Conservation (phyloP, 352 stramenopile species). For the Globisporangium yorkense region DNA sequence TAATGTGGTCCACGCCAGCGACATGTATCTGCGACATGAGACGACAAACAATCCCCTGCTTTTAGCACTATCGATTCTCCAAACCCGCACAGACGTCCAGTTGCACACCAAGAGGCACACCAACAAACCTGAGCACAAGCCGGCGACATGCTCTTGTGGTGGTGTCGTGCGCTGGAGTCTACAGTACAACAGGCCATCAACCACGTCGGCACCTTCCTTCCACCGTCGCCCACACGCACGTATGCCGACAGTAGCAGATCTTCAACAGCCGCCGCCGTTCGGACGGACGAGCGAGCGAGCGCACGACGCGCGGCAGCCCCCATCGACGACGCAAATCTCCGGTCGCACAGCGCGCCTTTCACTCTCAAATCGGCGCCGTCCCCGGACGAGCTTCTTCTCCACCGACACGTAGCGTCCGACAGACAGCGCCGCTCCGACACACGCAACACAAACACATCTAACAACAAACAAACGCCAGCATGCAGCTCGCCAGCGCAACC, state of each 20-base stretch:
- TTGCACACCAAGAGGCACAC: no score
- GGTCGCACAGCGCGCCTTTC: background rate
- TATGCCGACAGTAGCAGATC: background rate
- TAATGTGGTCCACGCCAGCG: no score
- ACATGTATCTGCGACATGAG: no score
- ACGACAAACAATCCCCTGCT: no score
- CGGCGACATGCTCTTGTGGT: no score
- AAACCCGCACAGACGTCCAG: no score
- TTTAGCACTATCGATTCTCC: no score
- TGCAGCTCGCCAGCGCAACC: background rate
- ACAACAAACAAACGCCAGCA: background rate
- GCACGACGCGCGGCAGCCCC: background rate
- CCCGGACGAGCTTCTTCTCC: background rate
- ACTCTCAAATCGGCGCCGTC: background rate
- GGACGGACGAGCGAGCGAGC: background rate
- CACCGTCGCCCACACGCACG: background rate
- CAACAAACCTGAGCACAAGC: no score
- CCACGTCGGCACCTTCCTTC: background rate
- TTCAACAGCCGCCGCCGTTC: background rate
- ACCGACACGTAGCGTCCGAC: background rate
- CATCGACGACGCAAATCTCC: background rate
- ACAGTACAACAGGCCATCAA: conserved; percentile 2
- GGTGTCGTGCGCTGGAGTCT: conserved; percentile 1
- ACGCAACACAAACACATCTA: background rate
- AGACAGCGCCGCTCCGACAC: no score